Percentiles rank a stretch among this genome's conserved stretches.
Evolutionary conservation across 2,329 filamentous ascomycete genomes (phyloP).

Genomic region (Phymatotrichopsis omnivora): DNA sequence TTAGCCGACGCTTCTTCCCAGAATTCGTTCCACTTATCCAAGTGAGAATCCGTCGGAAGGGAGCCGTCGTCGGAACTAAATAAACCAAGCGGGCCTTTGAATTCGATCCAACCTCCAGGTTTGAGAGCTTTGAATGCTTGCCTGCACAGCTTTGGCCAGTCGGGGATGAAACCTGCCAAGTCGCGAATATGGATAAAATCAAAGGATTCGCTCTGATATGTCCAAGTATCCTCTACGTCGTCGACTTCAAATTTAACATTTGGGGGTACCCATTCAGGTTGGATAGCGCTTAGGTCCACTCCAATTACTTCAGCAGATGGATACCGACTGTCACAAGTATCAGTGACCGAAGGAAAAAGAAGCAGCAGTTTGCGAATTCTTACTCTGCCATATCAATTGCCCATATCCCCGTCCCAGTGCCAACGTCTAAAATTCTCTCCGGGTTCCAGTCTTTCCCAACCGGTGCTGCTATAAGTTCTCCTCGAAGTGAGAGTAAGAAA

Average conservation of each 20-base stretch:
- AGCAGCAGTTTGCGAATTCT: conserved; percentile 45
- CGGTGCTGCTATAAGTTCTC: conserved; percentile 41
- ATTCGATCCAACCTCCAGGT: conserved; percentile 43
- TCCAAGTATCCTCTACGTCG: conserved; percentile 24
- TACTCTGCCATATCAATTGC: no score
- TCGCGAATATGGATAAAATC: conserved; percentile 25
- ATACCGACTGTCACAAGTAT: conserved; percentile 13
- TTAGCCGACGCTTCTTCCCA: conserved; percentile 13
- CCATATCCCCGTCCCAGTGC: no score
- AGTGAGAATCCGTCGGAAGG: conserved; percentile 16
- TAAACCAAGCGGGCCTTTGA: conserved; percentile 20
- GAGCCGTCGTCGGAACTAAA: conserved; percentile 25
- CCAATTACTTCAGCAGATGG: conserved; percentile 22
- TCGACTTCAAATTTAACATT: conserved; percentile 23
- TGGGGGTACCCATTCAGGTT: conserved; percentile 25
- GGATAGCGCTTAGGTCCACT: conserved; percentile 30
- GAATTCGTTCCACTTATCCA: conserved; percentile 24
- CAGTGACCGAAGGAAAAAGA: background rate
- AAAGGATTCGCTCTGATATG: conserved; percentile 18
- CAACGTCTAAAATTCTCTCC: conserved; percentile 41
- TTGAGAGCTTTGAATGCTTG: conserved; percentile 33
- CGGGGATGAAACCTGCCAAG: conserved; percentile 47
- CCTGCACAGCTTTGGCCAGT: conserved; percentile 28
- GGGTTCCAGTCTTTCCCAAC: conserved; percentile 37
- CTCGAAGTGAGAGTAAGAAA: conserved; percentile 41